Conservation (phyloP, 176 grass and related monocot genomes). For the Rhynchospora pubera region DNA sequence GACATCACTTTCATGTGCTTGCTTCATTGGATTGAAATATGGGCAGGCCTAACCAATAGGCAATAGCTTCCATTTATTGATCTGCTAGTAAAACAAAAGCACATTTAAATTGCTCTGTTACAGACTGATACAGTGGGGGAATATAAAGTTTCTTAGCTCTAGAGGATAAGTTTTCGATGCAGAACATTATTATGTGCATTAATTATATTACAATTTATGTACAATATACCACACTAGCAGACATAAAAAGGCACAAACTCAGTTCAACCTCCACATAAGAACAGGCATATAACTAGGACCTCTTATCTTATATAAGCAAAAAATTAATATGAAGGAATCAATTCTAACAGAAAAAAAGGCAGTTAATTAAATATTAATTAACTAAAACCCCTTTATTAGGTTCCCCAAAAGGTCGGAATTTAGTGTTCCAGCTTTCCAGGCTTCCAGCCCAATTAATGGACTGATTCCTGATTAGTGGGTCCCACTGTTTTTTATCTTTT, state of each 20-base stretch:
- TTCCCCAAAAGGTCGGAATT: conserved; percentile 10
- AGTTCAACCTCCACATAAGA: background rate
- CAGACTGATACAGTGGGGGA: too few species aligned
- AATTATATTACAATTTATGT: too few species aligned
- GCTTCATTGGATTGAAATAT: background rate
- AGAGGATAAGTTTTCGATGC: too few species aligned
- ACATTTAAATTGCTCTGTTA: too few species aligned
- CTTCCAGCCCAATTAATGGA: background rate
- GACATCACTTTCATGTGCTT: background rate
- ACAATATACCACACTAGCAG: too few species aligned
- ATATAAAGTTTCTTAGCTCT: too few species aligned
- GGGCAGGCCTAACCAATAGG: background rate
- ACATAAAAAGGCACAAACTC: too few species aligned
- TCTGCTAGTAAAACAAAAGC: too few species aligned
- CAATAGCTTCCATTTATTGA: too few species aligned
- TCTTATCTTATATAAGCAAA: conserved; percentile 12
- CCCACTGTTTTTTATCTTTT: background rate
- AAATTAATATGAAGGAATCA: background rate
- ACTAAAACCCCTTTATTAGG: background rate
- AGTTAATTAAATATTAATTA: background rate
- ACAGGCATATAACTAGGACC: background rate
- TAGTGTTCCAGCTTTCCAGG: background rate
- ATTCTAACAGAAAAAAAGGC: background rate
- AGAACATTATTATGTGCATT: too few species aligned
- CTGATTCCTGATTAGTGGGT: background rate